phyloP scores from a whole-genome alignment of 768 basidiomycete genomes.

The Amylocystis lapponica region DNA sequence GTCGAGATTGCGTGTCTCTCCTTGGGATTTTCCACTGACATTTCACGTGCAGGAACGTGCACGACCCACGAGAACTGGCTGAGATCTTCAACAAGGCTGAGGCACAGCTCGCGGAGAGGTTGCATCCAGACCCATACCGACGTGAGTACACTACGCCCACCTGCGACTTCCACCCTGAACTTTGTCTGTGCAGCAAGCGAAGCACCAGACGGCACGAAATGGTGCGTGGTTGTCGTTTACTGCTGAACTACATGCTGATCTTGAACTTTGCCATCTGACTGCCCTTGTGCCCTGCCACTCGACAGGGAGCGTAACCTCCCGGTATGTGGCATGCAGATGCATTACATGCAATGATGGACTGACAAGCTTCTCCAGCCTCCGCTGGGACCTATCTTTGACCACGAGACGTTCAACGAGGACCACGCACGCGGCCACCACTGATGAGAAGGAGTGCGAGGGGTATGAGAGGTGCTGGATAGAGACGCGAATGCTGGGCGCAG shows the following conservation, averaged over 20 bases:
- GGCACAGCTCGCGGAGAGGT: constrained; percentile 54
- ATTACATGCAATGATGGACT: constrained; percentile 2
- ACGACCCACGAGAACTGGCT: constrained; percentile 78
- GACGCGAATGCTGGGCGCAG: too few species aligned
- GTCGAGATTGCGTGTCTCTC: too few species aligned
- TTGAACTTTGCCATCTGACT: constrained; percentile 2
- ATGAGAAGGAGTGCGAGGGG: too few species aligned
- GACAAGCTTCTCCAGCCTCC: constrained; percentile 39
- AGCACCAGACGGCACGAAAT: constrained; percentile 93
- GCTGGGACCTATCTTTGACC: constrained; percentile 62
- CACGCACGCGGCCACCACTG: constrained; percentile 3
- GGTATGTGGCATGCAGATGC: constrained; percentile 41
- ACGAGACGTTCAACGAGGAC: constrained; percentile 30
- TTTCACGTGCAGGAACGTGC: constrained; percentile 53
- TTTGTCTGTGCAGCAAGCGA: constrained; percentile 49
- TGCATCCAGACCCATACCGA: constrained; percentile 92
- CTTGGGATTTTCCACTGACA: neutral
- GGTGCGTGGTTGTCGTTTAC: constrained; percentile 48
- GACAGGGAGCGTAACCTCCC: constrained; percentile 78
- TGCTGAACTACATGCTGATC: neutral
- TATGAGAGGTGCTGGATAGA: too few species aligned
- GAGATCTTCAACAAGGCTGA: constrained; percentile 77
- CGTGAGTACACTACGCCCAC: constrained; percentile 48
- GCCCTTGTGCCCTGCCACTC: constrained; percentile 3
- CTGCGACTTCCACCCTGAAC: constrained; percentile 1